A percentile compares a stretch with the other conserved stretches of the same genome.
phyloP scores from a whole-genome alignment of 1,284 basidiomycete species.

The Sphaerobolus stellatus region DNA sequence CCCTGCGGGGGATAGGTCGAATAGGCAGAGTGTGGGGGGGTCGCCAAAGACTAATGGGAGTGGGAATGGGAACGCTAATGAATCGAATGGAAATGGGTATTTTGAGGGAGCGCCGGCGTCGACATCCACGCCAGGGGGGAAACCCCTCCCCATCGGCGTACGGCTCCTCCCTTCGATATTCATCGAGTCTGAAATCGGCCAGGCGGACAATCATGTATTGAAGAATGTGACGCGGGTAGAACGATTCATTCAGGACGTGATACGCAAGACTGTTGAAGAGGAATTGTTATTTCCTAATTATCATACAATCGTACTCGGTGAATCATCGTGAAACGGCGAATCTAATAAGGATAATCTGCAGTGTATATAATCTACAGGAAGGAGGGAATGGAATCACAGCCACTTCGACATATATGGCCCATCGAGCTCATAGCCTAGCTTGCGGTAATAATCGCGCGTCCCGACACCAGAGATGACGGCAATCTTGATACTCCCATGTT shows the following conservation, averaged over 20 bases:
- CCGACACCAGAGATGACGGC: conserved; percentile 97
- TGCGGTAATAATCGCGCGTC: conserved; percentile 91
- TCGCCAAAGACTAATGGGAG: no score
- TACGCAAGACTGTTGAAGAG: conserved; percentile 91
- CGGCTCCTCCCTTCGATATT: conserved; percentile 87
- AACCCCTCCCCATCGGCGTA: conserved; percentile 76
- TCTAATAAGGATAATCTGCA: background rate
- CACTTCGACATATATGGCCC: conserved; percentile 97
- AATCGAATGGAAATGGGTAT: conserved; percentile 43
- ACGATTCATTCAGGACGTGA: conserved; percentile 91
- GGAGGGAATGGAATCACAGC: conserved; percentile 27
- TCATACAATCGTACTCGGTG: conserved; percentile 74
- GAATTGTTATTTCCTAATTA: conserved; percentile 94
- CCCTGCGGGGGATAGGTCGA: conserved; percentile 55
- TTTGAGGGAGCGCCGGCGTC: conserved; percentile 17
- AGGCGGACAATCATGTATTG: conserved; percentile 92
- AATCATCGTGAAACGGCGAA: conserved; percentile 20
- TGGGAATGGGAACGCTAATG: no score
- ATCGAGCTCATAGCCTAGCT: conserved; percentile 91
- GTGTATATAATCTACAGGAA: conserved; percentile 10
- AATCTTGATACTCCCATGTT: conserved; percentile 92
- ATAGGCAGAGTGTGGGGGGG: conserved; percentile 48
- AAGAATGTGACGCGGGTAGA: conserved; percentile 98
- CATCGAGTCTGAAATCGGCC: conserved; percentile 96
- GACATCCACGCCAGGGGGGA: no score